A percentile compares a stretch with the other conserved stretches of the same genome.
phyloP scores from a whole-genome alignment of 441 rosid species.

The Cnidoscolus chayamansa region DNA sequence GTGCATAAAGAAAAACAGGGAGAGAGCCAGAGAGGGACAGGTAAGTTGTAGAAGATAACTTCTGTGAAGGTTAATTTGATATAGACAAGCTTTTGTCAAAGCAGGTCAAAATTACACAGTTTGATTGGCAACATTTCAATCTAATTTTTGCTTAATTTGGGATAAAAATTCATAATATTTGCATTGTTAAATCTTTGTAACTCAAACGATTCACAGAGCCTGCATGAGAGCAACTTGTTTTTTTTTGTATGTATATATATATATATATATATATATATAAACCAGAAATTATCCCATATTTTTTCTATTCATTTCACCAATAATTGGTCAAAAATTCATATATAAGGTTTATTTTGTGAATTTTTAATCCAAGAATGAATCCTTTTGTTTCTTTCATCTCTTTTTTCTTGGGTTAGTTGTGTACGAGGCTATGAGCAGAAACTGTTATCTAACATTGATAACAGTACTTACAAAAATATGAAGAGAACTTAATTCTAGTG shows the following conservation, averaged over 20 bases:
- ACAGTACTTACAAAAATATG: background rate
- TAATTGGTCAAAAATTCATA: background rate
- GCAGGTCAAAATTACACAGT: no score
- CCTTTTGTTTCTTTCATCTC: background rate
- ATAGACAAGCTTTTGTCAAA: no score
- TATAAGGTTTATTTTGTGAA: background rate
- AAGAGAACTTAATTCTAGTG: conserved; percentile 1
- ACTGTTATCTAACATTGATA: background rate
- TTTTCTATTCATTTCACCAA: background rate
- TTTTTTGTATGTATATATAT: background rate
- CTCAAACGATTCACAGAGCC: background rate
- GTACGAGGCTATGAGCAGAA: background rate
- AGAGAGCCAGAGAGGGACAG: no score
- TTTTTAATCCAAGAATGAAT: background rate
- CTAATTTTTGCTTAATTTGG: no score
- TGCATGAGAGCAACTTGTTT: background rate
- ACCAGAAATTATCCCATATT: background rate
- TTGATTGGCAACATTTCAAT: no score
- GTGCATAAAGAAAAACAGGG: no score
- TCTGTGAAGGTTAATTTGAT: no score
- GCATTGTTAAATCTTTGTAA: background rate
- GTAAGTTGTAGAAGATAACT: no score
- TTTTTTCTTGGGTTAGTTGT: background rate
- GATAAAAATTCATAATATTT: no score
- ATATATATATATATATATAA: background rate